Base-by-base conservation (phyloP, 1,139 yeast genomes). In the Kodamaea arcana region DNA sequence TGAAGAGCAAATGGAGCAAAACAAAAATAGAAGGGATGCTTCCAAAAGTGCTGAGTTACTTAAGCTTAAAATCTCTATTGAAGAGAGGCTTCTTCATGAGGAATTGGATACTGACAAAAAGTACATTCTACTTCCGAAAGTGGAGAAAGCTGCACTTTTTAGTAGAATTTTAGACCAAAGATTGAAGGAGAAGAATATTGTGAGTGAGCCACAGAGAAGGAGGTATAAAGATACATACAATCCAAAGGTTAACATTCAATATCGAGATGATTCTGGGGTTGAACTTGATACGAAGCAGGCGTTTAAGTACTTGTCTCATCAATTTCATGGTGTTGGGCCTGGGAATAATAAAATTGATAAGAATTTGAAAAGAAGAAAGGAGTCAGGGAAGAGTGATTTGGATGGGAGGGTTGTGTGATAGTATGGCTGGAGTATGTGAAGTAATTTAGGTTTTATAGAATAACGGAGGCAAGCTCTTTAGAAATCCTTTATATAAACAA, bases 291-390 rank as follows among this genome's bases (percentile, higher is more conserved):
- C 80, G 2, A 87, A 84, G 54, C 85, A 83, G 43, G 97, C 97
- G 0, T 90, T 80, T 63, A 90, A 87, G 59, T 78, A 79, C 41
- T 55, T 88, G 36, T 86, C 96, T 1, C 95, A 85, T 46, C 81
- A 82, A 46, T 90, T 87, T 60, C 97, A 92, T 55, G 97, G 96
- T 7, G 53, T 51, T 15, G 47, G 48, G 8, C 45, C 48, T 3
- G 44, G 47, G 2, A 44, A 44, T 7, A 35, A 42, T 24, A 43
- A 35, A 25, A 30, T 39, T 5, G 47, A 46, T n/a, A 43, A 45
- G 36, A 39, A 34, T 27, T 14, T 37, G 31, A 37, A 37, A 30
- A 37, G 22, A 24, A 25, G 30, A 25, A 27, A 34, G 30, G 36
- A 38, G 24, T 6, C 17, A 12, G 24, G 35, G 33, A 15, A 14